A percentile compares a stretch with the other conserved stretches of the same genome.
These are phyloP conservation scores for Neoarthrinium moseri DNA, from an alignment of 2,329 filamentous ascomycete genomes.

Conservation along the genomic window DNA sequence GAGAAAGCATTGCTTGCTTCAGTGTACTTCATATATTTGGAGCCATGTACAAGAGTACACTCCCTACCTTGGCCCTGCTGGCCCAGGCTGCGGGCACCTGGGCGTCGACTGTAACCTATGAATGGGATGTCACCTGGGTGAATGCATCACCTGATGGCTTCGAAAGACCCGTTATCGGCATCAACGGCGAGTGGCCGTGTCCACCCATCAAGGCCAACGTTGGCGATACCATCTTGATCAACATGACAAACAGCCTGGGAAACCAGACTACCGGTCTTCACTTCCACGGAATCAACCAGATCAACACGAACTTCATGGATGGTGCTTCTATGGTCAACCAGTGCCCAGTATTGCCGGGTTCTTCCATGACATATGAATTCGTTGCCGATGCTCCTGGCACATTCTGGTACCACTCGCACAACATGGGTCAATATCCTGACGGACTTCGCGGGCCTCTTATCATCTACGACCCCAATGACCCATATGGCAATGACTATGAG, in stretches of 20 bases:
- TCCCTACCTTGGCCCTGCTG: slow-evolving; percentile 14
- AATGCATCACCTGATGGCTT: slow-evolving; percentile 60
- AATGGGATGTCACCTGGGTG: slow-evolving; percentile 64
- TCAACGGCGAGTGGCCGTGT: slow-evolving; percentile 66
- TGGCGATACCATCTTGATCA: slow-evolving; percentile 50
- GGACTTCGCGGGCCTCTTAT: slow-evolving; percentile 63
- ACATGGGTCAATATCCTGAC: slow-evolving; percentile 64
- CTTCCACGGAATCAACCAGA: slow-evolving; percentile 63
- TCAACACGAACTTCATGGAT: slow-evolving; percentile 59
- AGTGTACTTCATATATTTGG: background rate
- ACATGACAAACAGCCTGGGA: slow-evolving; percentile 47
- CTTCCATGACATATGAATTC: slow-evolving; percentile 57
- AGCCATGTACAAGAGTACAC: background rate
- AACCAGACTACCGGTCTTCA: slow-evolving; percentile 52
- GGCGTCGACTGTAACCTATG: slow-evolving; percentile 48
- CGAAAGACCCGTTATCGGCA: slow-evolving; percentile 57
- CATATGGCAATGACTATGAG: slow-evolving; percentile 52
- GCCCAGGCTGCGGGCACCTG: slow-evolving; percentile 21
- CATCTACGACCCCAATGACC: slow-evolving; percentile 55
- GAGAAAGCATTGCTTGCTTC: background rate
- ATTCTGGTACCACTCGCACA: slow-evolving; percentile 62
- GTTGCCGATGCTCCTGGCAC: slow-evolving; percentile 42
- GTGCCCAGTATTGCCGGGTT: slow-evolving; percentile 52
- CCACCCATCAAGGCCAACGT: slow-evolving; percentile 55
- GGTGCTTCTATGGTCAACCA: slow-evolving; percentile 57